phyloP scores from a whole-genome alignment of 805 yeast species.

The Candida fluviatilis region DNA sequence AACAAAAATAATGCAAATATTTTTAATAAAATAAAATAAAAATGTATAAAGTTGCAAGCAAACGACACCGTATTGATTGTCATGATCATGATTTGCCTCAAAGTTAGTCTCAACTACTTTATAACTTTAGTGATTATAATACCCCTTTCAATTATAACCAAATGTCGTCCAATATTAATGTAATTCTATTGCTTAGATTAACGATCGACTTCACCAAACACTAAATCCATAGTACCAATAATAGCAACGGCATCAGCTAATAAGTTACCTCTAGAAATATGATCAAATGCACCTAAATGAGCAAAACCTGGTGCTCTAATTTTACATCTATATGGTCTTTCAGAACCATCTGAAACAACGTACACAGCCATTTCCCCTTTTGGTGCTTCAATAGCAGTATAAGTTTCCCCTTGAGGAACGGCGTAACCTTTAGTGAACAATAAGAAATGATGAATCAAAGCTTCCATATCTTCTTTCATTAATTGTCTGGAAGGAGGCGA shows the following conservation, averaged over 20 bases:
- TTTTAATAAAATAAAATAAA: constrained; percentile 1
- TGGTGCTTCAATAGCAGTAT: constrained; percentile 90
- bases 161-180: too few relatives aligned
- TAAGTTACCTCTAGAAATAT: constrained; percentile 79
- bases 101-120: too few relatives aligned
- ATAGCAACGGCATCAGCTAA: constrained; percentile 91
- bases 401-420: constrained; percentile 88
- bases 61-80: too few relatives aligned
- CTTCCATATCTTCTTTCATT: constrained; percentile 93
- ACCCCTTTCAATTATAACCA: too few relatives aligned
- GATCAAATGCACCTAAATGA: constrained; percentile 85
- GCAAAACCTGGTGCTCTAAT: constrained; percentile 95
- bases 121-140: too few relatives aligned
- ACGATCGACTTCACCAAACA: constrained; percentile 93
- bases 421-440: constrained; percentile 83
- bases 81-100: too few relatives aligned
- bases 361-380: constrained; percentile 94
- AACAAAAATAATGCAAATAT: constrained; percentile 7
- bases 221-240: constrained; percentile 93
- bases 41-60: constrained; percentile 1
- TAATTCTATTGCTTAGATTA: constrained; percentile 27
- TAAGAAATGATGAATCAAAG: constrained; percentile 84
- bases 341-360: constrained; percentile 83
- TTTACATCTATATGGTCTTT: constrained; percentile 88
- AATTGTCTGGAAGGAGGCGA: constrained; percentile 74